These are phyloP conservation scores for Ascochyta fabae DNA, from an alignment of 2,329 filamentous ascomycete genomes.

Conservation along the genomic window DNA sequence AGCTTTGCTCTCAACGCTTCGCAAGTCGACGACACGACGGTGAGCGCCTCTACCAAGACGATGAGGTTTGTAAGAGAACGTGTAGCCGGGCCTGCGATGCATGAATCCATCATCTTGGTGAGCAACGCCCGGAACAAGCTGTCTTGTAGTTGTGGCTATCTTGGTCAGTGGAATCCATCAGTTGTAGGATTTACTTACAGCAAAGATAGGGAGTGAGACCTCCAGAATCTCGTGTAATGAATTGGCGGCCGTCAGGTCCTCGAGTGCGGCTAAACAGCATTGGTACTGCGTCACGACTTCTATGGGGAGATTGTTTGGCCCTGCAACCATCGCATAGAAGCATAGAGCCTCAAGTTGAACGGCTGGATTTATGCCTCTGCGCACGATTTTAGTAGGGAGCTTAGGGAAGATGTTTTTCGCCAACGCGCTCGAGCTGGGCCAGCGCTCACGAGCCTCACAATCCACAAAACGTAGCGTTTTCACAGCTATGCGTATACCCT, in stretches of 20 bases:
- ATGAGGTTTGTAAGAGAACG: constrained; percentile 17
- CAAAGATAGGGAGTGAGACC: constrained; percentile 35
- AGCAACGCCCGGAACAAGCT: constrained; percentile 24
- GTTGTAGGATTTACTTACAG: constrained; percentile 25
- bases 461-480: constrained; percentile 35
- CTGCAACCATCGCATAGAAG: constrained; percentile 39
- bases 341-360: constrained; percentile 41
- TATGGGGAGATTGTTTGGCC: constrained; percentile 22
- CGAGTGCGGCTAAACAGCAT: constrained; percentile 17
- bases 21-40: constrained; percentile 17
- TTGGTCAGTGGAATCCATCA: constrained; percentile 9
- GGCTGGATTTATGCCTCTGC: constrained; percentile 21
- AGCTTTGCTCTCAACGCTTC: constrained; percentile 28
- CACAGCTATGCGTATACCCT: constrained; percentile 44
- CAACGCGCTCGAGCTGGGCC: constrained; percentile 29
- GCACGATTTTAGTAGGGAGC: constrained; percentile 37
- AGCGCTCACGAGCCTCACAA: constrained; percentile 24
- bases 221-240: constrained; percentile 27
- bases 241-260: constrained; percentile 17
- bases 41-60: constrained; percentile 28
- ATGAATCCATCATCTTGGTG: constrained; percentile 21
- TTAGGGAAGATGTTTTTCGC: constrained; percentile 33
- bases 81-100: constrained; percentile 9
- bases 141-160: constrained; percentile 30
- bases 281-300: constrained; percentile 34